These are phyloP conservation scores for Pythium scleroteichum DNA, from an alignment of 352 stramenopile genomes.

Conservation along the genomic window DNA sequence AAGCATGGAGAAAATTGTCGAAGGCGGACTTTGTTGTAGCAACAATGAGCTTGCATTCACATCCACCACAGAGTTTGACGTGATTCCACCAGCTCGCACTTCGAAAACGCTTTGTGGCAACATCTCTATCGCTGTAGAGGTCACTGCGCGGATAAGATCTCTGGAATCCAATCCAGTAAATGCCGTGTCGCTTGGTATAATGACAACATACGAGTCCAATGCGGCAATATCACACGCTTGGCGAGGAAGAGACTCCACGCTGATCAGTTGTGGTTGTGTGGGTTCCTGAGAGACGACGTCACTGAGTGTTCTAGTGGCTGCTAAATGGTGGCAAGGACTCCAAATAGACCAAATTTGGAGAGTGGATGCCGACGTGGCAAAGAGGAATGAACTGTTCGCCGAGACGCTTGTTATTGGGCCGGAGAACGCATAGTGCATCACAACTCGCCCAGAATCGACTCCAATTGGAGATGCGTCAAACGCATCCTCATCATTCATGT, in stretches of 20 bases:
- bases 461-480: constrained; percentile 32
- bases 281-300: constrained; percentile 61
- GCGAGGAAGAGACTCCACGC: constrained; percentile 39
- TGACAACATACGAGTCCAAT: constrained; percentile 74
- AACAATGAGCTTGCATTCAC: constrained; percentile 37
- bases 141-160: constrained; percentile 45
- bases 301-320: constrained; percentile 62
- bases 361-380: constrained; percentile 64
- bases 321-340: constrained; percentile 82
- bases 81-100: constrained; percentile 29
- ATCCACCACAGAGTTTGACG: background rate
- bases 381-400: constrained; percentile 86
- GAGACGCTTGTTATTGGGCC: constrained; percentile 62
- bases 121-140: constrained; percentile 42
- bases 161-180: background rate
- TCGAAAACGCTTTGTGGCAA: constrained; percentile 65
- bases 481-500: constrained; percentile 32
- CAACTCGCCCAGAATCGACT: constrained; percentile 61
- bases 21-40: constrained; percentile 78
- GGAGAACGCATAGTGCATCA: constrained; percentile 86
- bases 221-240: constrained; percentile 49
- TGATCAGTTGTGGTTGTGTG: constrained; percentile 66
- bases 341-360: constrained; percentile 87
- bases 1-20: constrained; percentile 65
- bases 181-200: constrained; percentile 43